These are phyloP conservation scores for Rubia yunnanensis DNA, from an alignment of 257 asterid species.

Conservation along the genomic window DNA sequence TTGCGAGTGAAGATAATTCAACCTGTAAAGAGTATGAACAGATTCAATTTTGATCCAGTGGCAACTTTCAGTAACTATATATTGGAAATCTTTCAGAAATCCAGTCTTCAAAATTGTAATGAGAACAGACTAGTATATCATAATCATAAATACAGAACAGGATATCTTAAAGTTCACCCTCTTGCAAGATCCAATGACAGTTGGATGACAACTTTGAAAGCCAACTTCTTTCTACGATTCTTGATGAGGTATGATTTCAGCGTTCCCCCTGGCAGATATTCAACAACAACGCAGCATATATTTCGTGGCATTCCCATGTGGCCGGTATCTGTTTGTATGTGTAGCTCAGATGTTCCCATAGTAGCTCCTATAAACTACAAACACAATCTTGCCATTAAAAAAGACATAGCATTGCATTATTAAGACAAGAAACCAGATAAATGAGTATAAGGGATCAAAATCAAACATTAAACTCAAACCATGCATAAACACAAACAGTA, in stretches of 20 bases:
- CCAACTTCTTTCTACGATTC: slow-evolving; percentile 57
- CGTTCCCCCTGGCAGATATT: slow-evolving; percentile 74
- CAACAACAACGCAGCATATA: slow-evolving; percentile 68
- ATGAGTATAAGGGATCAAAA: background rate
- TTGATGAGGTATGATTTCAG: slow-evolving; percentile 68
- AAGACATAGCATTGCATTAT: background rate
- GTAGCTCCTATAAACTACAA: slow-evolving; percentile 80
- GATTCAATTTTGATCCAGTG: background rate
- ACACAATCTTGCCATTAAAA: background rate
- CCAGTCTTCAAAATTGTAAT: background rate
- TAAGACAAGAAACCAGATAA: background rate
- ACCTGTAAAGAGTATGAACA: slow-evolving; percentile 22
- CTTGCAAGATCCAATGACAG: slow-evolving; percentile 72
- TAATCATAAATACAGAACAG: slow-evolving; percentile 1
- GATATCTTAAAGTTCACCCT: slow-evolving; percentile 37
- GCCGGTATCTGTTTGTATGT: slow-evolving; percentile 53
- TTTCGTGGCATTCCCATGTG: slow-evolving; percentile 48
- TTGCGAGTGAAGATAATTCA: slow-evolving; percentile 69
- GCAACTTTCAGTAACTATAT: background rate
- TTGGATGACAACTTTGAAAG: slow-evolving; percentile 74
- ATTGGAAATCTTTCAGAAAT: background rate
- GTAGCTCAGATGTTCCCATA: slow-evolving; percentile 50
- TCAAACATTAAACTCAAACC: background rate
- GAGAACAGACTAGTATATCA: background rate
- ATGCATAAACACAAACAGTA: background rate